Evolutionary conservation across 75 land plant genomes (phyloP), one percentile per base, ranked within the genome.

Genomic region (Sequoiadendron giganteum): DNA sequence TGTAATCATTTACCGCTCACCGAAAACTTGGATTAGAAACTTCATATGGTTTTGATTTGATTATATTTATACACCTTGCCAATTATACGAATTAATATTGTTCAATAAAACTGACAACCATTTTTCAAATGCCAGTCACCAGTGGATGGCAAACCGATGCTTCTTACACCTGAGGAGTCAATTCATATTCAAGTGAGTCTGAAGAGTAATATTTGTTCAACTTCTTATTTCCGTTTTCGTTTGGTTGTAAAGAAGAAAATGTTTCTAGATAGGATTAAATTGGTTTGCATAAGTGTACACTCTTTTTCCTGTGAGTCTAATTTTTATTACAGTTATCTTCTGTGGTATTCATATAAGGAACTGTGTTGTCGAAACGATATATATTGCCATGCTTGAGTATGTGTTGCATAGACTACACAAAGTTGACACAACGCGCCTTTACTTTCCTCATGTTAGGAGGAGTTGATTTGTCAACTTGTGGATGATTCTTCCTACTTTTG

Each of bases 141-240:
- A 34, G 96, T 97, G 89, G 99, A 98, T 93, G 99, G 99, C 84
- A 98, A 94, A 86, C 95, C 99, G 43, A 98, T 98, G 99, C 97
- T 97, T 78, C 88, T 98, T 34, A 98, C 99, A 75, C 99, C 99
- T 52, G 99, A 98, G 89, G 99, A 98, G 85, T 98, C 99, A 32
- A 98, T 98, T 82, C 94, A 94, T 82, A 97, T 98, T 78, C 99
- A 98, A 91, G 99, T 98, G 89, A 15, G 93, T 80, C 42, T 2
- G 18, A 68, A 75, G 86, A 19, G 58, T 54, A 19, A 85, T 43
- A 45, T 58, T 61, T 45, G 6, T 40, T 86, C 19, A 56, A 34
- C 15, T 39, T 47, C 21, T 86, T 16, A 40, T 48, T 0, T 88
- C 72, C 5, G 47, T 84, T 10, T 19, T 43, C 18, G 5, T 36